Base-by-base conservation (phyloP, 176 grass and related monocot genomes). In the Ensete glaucum region DNA sequence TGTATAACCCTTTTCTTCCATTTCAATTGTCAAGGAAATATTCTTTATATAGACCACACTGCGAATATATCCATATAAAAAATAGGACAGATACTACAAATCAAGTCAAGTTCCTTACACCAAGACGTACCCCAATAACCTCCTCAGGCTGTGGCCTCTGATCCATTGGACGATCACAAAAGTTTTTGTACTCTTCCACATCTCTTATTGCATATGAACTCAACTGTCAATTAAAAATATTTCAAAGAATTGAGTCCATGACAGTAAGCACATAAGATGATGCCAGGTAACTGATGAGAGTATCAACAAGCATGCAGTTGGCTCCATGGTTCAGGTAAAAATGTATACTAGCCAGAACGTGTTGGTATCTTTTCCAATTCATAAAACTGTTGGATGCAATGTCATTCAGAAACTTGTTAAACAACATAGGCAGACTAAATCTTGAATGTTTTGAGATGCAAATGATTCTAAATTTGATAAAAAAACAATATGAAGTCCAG, bases 141-240 rank as follows among this genome's bases (percentile, higher is more conserved):
- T 99, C 95, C 86, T 99, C 88, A 72, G 88, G 73, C 48, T 89
- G 95, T 43, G 95, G 95, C 56, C 91, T 87, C 80, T 94, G 91
- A 79, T 87, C 88, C 77, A 71, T 89, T 64, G 81, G 76, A 51
- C 88, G 88, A 70, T 99, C 91, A 53, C 95, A 94, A 65, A 94
- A 99, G 79, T 94, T 99, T 80, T 82, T 99, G 84, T 99, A 99
- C 78, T 99, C 95, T 75, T 94, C 95, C 69, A 87, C 88, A 74
- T 99, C 91, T 79, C 88, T 94, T 80, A 99, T 90, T 62, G 88
- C 95, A 80, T 91, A 94, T 74, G 95, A 99, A 89, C 91, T 94
- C 85, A 94, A 76, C 95, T 99, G 78, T 79, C 81, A 77, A 83
- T 63, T 79, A 54, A 20, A 86, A 80, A 43, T 66, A 80, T 77